Base-by-base conservation (phyloP, 2,329 filamentous ascomycete species). In the Nemania sp. region DNA sequence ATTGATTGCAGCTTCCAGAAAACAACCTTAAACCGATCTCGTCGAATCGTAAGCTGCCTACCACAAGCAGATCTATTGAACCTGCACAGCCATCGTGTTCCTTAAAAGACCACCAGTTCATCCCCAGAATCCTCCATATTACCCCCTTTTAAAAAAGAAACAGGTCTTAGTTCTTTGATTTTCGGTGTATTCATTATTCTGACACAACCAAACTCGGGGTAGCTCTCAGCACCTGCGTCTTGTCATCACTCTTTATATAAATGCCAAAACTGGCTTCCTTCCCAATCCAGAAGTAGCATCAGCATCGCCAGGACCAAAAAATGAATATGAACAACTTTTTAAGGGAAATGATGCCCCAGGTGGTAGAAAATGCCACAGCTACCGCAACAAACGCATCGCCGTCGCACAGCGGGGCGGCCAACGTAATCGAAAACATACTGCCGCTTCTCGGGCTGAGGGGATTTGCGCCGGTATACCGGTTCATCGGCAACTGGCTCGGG, bases 401-500 rank as follows among this genome's bases (percentile, higher is more conserved):
- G 15, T 30, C 57, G 6, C 53, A 59, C 19, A 22, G 26, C 41
- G 52, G 59, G 30, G 54, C 58, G 3, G 44, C 46, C 5, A 64
- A 65, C 28, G 24, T 56, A 22, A 48, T 68, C 3, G 76, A 80
- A 56, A 73, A 65, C n/a, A 66, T 81, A 39, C 70, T 80, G 12
- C 69, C 72, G 4, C 72, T 78, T 1, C 68, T 79, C 3, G 77
- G 77, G 8, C 65, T 79, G 47, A 68, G 64, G 31, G 61, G 64
- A 56, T 66, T 80, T 22, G 66, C 76, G 53, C 72, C 80, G 22
- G 57, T 80, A 34, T 77, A 80, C 56, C 72, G 75, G 19, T 64
- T 77, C 33, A 61, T 79, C 5, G 77, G 75, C 14, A 66, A 64
- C 14, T 71, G 71, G 47, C 67, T 81, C 14, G 79, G 78, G 17